These are phyloP conservation scores for Avena atlantica DNA, from an alignment of 176 grass and related monocot species.

Conservation along the genomic window DNA sequence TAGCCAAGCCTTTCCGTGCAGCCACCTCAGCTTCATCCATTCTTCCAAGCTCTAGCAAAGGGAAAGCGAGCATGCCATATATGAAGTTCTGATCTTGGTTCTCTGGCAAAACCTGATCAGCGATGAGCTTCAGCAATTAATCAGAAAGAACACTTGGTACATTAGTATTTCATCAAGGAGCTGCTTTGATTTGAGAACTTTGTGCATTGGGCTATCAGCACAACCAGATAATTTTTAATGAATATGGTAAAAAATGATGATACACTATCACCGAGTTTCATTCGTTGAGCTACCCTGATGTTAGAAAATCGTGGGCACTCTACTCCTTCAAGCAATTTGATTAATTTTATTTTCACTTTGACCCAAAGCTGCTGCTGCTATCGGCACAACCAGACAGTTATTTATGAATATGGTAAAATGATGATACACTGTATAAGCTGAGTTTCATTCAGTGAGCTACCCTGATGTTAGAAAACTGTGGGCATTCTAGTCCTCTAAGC, in stretches of 20 bases:
- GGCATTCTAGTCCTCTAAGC: neutral
- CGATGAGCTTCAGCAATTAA: neutral
- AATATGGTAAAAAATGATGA: neutral
- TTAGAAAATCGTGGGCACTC: neutral
- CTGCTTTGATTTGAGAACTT: neutral
- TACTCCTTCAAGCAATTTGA: neutral
- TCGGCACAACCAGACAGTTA: neutral
- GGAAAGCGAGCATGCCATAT: conserved; percentile 81
- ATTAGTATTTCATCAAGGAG: neutral
- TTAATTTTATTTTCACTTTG: neutral
- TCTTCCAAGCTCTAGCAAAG: conserved; percentile 69
- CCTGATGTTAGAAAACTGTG: neutral
- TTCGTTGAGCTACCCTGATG: neutral
- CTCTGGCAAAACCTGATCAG: conserved; percentile 62
- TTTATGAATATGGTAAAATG: neutral
- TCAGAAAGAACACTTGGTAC: neutral
- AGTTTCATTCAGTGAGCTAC: neutral
- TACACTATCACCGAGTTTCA: neutral
- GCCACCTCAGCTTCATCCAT: conserved; percentile 71
- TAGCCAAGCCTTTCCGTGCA: conserved; percentile 70
- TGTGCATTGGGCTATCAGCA: neutral
- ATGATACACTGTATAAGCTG: too few relatives aligned
- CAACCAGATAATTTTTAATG: neutral
- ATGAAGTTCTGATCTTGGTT: conserved; percentile 69
- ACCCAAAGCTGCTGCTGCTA: neutral